Conservation (phyloP, 768 basidiomycete species). For the Panaeolus cyanescens region DNA sequence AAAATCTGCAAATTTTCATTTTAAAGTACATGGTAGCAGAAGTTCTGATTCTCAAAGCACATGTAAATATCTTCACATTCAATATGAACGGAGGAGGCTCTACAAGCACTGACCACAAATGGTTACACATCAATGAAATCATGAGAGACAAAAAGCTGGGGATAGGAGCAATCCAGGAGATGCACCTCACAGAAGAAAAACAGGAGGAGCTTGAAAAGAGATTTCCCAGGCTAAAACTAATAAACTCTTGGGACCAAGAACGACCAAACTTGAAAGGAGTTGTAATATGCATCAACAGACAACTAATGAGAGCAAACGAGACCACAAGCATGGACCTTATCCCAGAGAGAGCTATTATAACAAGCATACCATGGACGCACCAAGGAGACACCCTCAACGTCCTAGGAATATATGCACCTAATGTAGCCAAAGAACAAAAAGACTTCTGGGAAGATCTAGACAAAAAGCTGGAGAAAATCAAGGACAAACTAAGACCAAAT, state of each 20-base stretch:
- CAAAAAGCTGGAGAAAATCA: not conserved
- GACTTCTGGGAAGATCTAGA: slow-evolving; percentile 27
- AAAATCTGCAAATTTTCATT: too few species aligned
- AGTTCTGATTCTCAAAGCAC: too few species aligned
- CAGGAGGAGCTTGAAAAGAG: slow-evolving; percentile 9
- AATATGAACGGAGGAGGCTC: slow-evolving; percentile 23
- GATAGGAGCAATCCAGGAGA: slow-evolving; percentile 30
- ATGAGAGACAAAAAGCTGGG: slow-evolving; percentile 25
- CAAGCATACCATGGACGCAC: slow-evolving; percentile 18
- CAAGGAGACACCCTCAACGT: slow-evolving; percentile 18
- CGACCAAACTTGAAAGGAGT: slow-evolving; percentile 27
- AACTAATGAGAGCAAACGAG: slow-evolving; percentile 17
- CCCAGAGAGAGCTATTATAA: slow-evolving; percentile 25
- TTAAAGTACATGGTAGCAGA: too few species aligned
- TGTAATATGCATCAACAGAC: slow-evolving; percentile 35
- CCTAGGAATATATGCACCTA: slow-evolving; percentile 38
- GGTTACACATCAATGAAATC: slow-evolving; percentile 26
- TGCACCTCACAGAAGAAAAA: slow-evolving; percentile 25
- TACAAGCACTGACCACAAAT: slow-evolving; percentile 16
- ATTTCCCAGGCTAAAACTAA: slow-evolving; percentile 17
- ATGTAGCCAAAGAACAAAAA: slow-evolving; percentile 23
- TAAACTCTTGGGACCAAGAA: slow-evolving; percentile 13
- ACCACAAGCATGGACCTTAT: slow-evolving; percentile 14
- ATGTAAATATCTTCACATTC: slow-evolving; percentile 18
- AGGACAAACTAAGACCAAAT: slow-evolving; percentile 21